Evolutionary conservation across 257 asterid species (phyloP), one percentile per base, ranked within the genome.

Genomic region (Nicotiana otophora): DNA sequence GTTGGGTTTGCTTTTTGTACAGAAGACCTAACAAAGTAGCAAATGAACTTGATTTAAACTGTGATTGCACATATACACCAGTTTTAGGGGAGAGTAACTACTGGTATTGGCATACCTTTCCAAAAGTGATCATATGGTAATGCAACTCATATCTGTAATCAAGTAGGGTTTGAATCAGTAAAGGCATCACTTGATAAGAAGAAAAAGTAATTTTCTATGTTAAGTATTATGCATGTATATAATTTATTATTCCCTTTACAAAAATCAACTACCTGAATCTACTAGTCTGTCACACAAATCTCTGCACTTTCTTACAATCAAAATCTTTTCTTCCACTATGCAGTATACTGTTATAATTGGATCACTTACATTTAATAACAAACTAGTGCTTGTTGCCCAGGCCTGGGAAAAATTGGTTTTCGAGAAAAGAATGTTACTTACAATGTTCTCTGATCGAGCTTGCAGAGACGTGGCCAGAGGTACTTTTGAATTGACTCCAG

Each of bases 391-490:
- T 16, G 80, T 75, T 36, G 30, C 54, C 16, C 64, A 75, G 64
- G 62, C 64, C 28, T 8, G 80, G 46, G 63, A 15, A 75, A 51
- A 75, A 7, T 67, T 53, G 19, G 12, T 48, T 33, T 28, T 51
- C 9, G 64, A 51, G 23, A 75, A 23, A 51, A 75, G 48, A 23
- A 19, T 67, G 77, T 19, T 34, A 53, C 75, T 86, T 88, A 90
- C 93, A 90, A 58, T 87, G 86, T 90, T 69, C 86, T 83, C 63
- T 90, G 93, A 77, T 90, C 93, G 82, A 90, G 93, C 81, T 90
- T 90, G 91, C 93, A 90, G 82, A 90, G 93, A 65, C 93, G 89
- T 66, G 93, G 93, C 93, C 93, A 90, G 42, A 90, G 86, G 77
- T 86, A 88, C 53, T 90, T 88, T 82, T 90, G 93, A 60, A 90